phyloP scores from a whole-genome alignment of 805 yeast genomes.

The Starmerella riodocensis region DNA sequence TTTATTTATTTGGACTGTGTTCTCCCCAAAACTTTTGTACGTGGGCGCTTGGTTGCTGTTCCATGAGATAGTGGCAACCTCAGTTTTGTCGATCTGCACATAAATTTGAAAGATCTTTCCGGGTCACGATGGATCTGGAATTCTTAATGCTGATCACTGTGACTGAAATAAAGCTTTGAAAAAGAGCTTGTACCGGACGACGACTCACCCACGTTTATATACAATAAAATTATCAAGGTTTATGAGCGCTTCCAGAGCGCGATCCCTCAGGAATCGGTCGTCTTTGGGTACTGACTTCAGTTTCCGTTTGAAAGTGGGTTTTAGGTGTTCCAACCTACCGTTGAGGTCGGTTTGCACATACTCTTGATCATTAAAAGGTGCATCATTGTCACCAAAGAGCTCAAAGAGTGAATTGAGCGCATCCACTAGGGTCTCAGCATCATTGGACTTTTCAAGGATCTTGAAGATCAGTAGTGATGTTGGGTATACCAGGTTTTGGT shows the following conservation, averaged over 20 bases:
- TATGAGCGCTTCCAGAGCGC: slow-evolving; percentile 51
- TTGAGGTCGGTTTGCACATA: slow-evolving; percentile 46
- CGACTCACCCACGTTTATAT: slow-evolving; percentile 38
- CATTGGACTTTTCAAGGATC: slow-evolving; percentile 15
- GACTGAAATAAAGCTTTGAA: no score
- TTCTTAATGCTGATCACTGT: background rate
- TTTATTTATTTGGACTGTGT: slow-evolving; percentile 93
- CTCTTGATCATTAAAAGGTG: slow-evolving; percentile 43
- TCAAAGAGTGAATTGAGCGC: slow-evolving; percentile 58
- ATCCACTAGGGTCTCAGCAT: slow-evolving; percentile 39
- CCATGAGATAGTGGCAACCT: slow-evolving; percentile 22
- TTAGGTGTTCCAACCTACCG: slow-evolving; percentile 31
- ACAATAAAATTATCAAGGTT: slow-evolving; percentile 65
- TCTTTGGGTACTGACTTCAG: slow-evolving; percentile 59
- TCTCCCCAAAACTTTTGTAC: slow-evolving; percentile 81
- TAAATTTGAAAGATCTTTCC: no score
- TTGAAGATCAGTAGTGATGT: slow-evolving; percentile 9
- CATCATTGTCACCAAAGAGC: slow-evolving; percentile 60
- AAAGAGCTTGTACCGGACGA: no score
- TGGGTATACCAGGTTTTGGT: background rate
- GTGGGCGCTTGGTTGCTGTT: slow-evolving; percentile 53
- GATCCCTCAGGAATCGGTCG: slow-evolving; percentile 41
- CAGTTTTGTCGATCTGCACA: background rate
- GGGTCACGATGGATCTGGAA: no score
- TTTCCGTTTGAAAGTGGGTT: slow-evolving; percentile 38